Base-by-base conservation (phyloP, 176 grass and related monocot species). In the Aegilops tauschii region DNA sequence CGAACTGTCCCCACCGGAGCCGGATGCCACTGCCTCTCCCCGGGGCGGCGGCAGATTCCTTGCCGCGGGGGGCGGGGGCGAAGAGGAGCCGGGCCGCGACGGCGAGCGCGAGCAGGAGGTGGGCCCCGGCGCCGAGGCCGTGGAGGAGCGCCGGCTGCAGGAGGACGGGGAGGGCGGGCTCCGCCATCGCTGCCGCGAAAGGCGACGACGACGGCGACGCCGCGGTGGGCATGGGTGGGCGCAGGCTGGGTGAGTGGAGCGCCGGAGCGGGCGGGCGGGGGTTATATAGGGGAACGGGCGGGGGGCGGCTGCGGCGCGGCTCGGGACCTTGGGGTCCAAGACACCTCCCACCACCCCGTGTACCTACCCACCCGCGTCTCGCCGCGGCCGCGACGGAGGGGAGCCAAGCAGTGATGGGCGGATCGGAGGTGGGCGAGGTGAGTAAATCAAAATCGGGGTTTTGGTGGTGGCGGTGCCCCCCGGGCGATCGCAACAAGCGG, bases 41-140 rank as follows among this genome's bases (percentile, higher is more conserved):
- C 63, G 18, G 34, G 1, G 17, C 58, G 23, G 21, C 85, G 1
- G 73, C 3, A 12, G 30, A 5, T 28, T 65, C 78, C 73, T 86
- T 87, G 4, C 40, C 40, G 54, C 28, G 58, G 34, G 5, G 12
- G 72, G 6, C 23, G 25, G 7, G 11, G 47, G 78, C 28, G 70
- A 58, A 10, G 2, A 92, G 23, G 2, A 98, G 12, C 5, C 45
- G 61, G 7, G 39, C 65, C 1, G 84, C 69, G 69, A 92, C 63
- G 59, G 88, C 81, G 59, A 94, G 69, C 3, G 61, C 83, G 65
- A 87, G 59, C 29, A 91, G 17, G 80, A 78, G n/a, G 45, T 85
- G 65, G 27, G 80, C 76, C 5, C 3, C 76, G 86, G 77, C 82
- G 77, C 12, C 49, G 0, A 20, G 36, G 62, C 62, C 61, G 49